Percentiles rank a stretch among this genome's conserved stretches.
phyloP scores from a whole-genome alignment of 148 eudicot genomes.

The Salicornia ramosissima region DNA sequence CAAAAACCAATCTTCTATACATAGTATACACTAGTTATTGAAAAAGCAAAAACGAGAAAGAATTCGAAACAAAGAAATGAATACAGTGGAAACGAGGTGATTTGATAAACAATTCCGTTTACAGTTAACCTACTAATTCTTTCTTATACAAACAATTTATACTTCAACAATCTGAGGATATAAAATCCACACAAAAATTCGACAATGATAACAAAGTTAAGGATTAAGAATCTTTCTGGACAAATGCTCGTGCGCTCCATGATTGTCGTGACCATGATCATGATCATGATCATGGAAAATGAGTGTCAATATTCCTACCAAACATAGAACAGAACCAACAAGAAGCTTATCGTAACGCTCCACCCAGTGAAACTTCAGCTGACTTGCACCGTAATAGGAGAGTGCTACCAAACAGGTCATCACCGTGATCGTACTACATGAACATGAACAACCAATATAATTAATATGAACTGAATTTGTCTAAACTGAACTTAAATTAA shows the following conservation, averaged over 20 bases:
- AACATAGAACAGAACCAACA: constrained; percentile 86
- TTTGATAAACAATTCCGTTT: constrained; percentile 9
- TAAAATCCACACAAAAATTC: constrained; percentile 20
- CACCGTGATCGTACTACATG: constrained; percentile 82
- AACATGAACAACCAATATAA: neutral
- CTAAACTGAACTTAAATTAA: no score
- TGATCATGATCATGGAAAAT: constrained; percentile 76
- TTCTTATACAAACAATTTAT: constrained; percentile 15
- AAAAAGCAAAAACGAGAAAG: no score
- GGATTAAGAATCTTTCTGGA: constrained; percentile 59
- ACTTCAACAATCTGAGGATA: neutral
- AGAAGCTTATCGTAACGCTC: constrained; percentile 97
- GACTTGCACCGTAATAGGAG: constrained; percentile 97
- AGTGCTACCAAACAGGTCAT: constrained; percentile 96
- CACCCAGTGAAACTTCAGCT: constrained; percentile 94
- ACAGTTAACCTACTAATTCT: neutral
- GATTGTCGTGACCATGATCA: constrained; percentile 31
- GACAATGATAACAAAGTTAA: constrained; percentile 6
- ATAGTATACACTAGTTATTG: no score
- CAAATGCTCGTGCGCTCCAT: constrained; percentile 35
- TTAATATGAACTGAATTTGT: no score
- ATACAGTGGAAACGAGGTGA: neutral
- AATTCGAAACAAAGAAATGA: no score
- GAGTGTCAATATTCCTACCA: constrained; percentile 83
- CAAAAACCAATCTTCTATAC: no score